Evolutionary conservation across 1,284 basidiomycete genomes (phyloP).

Genomic region (Austroboletus novae-zelandiae): DNA sequence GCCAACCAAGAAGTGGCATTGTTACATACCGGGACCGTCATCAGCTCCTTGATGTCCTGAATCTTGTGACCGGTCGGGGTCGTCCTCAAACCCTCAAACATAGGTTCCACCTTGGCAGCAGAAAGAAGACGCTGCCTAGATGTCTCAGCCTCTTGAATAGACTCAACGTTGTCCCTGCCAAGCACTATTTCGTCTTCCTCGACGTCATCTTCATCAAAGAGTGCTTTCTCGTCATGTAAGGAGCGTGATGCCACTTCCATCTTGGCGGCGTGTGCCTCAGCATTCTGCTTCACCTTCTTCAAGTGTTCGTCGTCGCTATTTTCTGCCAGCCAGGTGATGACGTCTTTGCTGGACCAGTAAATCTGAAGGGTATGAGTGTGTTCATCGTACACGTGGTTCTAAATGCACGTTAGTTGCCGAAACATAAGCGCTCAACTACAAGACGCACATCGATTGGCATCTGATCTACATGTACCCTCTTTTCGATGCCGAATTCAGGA

Average conservation of each 20-base stretch:
- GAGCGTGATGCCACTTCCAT: constrained; percentile 83
- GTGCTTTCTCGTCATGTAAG: constrained; percentile 80
- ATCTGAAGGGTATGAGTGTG: constrained; percentile 86
- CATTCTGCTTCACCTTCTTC: constrained; percentile 87
- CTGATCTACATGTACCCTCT: constrained; percentile 97
- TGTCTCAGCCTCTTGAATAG: constrained; percentile 46
- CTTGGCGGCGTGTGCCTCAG: constrained; percentile 79
- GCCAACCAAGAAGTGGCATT: background rate
- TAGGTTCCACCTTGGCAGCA: constrained; percentile 64
- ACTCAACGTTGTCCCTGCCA: constrained; percentile 55
- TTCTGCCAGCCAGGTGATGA: constrained; percentile 92
- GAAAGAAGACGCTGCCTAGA: constrained; percentile 78
- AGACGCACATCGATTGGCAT: constrained; percentile 89
- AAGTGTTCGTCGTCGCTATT: constrained; percentile 93
- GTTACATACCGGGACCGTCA: constrained; percentile 80
- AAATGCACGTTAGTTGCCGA: constrained; percentile 6
- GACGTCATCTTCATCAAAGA: constrained; percentile 85
- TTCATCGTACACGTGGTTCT: constrained; percentile 95
- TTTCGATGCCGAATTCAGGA: constrained; percentile 96
- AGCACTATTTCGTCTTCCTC: constrained; percentile 79
- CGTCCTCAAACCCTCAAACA: constrained; percentile 78
- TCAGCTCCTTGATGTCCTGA: constrained; percentile 88
- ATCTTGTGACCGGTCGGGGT: constrained; percentile 81
- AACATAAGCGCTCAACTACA: background rate
- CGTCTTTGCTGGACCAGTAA: constrained; percentile 90